These are phyloP conservation scores for Globisporangium canariense DNA, from an alignment of 352 stramenopile genomes.

Conservation along the genomic window DNA sequence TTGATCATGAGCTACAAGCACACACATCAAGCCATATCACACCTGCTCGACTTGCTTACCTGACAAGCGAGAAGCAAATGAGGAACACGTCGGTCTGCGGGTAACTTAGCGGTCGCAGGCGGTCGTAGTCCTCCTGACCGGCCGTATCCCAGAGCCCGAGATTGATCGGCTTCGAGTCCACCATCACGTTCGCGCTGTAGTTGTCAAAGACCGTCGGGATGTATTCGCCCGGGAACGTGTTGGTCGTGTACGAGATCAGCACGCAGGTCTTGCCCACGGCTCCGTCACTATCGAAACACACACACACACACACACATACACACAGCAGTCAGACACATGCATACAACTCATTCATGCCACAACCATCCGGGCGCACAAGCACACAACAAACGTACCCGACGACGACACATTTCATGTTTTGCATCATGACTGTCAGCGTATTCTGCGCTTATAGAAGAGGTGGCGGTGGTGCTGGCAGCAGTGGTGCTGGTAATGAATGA, in stretches of 20 bases:
- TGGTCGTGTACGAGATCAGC: constrained; percentile 96
- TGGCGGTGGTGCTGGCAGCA: not conserved
- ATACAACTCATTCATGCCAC: not conserved
- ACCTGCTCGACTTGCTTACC: constrained; percentile 21
- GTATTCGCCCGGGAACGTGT: constrained; percentile 96
- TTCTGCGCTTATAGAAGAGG: not conserved
- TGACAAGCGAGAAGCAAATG: constrained; percentile 95
- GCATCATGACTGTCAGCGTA: constrained; percentile 78
- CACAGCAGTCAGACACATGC: constrained; percentile 9
- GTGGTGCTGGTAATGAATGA: not conserved
- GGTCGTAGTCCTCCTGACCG: constrained; percentile 97
- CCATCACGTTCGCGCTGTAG: constrained; percentile 92
- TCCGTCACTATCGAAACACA: constrained; percentile 77
- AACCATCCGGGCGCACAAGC: not conserved
- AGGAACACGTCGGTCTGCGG: constrained; percentile 96
- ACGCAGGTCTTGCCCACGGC: constrained; percentile 96
- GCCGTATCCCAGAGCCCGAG: constrained; percentile 96
- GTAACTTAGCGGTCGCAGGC: constrained; percentile 93
- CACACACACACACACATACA: not conserved
- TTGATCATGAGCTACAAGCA: no score
- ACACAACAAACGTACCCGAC: constrained; percentile 57
- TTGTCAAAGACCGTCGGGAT: constrained; percentile 96
- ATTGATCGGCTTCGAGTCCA: constrained; percentile 94
- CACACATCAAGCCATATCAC: not conserved
- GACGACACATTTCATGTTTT: constrained; percentile 96